Base-by-base conservation (phyloP, 495 filamentous ascomycete genomes). In the Hamigera avellanea region DNA sequence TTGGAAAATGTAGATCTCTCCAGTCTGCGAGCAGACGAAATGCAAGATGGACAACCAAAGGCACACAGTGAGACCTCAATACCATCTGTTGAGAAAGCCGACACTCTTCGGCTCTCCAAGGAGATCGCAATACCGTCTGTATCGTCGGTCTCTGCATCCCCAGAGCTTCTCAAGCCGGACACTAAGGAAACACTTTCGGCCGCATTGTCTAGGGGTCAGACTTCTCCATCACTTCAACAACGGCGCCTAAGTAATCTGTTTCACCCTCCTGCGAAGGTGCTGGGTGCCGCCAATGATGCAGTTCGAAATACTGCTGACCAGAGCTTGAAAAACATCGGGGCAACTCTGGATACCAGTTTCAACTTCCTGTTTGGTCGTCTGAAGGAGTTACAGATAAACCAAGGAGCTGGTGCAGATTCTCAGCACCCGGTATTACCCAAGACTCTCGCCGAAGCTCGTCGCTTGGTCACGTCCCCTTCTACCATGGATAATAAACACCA, bases 1-100 rank as follows among this genome's bases (percentile, higher is more conserved):
- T 66, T 99, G n/a, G 89, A 96, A 48, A 95, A 91, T 16, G 89
- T 99, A 18, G 91, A 99, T 53, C 73, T 99, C 7, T 83, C 87
- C 10, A 93, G 80, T 32, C 69, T 99, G 8, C 78, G 88, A 37
- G 81, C 81, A n/a, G 85, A 94, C 39, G 86, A 89, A 48, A 50
- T 67, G 10, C 64, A 63, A 19, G 63, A 73, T 43, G 81, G 82
- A 0, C 80, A 81, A 12, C 44, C 62, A 17, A 84, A 81, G 47
- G 47, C 66, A 7, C 54, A 57, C 12, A 70, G 62, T 40, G 52
- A 56, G 19, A 65, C 75, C 1, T 58, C 65, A 23, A 73, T 75
- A 4, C 67, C 75, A n/a, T 66, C 62, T 29, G 54, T 57, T 30
- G 55, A 58, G 26, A 51, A 52, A 41, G 14, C 43, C 19, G 60